phyloP scores from a whole-genome alignment of 257 asterid species.

The Scutellaria galericulata region DNA sequence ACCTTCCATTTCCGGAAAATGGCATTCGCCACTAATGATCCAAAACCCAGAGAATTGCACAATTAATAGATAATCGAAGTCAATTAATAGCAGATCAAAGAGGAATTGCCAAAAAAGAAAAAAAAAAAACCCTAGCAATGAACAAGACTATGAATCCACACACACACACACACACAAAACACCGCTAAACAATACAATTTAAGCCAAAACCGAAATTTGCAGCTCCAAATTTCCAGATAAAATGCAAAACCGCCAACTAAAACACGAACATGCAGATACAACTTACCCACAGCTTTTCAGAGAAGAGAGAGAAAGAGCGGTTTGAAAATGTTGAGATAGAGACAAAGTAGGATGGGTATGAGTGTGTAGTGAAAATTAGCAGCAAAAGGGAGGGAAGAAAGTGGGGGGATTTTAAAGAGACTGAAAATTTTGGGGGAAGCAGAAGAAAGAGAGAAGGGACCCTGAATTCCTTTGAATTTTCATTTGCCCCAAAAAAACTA shows the following conservation, averaged over 20 bases:
- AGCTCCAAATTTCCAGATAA: constrained; percentile 6
- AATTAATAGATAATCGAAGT: not conserved
- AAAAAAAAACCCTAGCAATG: constrained; percentile 36
- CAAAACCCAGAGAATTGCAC: constrained; percentile 4
- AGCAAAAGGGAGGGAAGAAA: constrained; percentile 42
- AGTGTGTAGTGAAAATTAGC: not conserved
- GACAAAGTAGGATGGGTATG: not conserved
- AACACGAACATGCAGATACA: constrained; percentile 25
- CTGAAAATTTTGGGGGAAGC: constrained; percentile 33
- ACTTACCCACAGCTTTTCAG: constrained; percentile 22
- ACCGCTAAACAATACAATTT: not conserved
- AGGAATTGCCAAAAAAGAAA: constrained; percentile 12
- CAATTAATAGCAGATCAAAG: not conserved
- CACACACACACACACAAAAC: constrained; percentile 3
- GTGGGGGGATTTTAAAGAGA: constrained; percentile 45
- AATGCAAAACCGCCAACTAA: not conserved
- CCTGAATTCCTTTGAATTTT: constrained; percentile 49
- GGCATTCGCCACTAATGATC: not conserved
- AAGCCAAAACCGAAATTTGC: constrained; percentile 7
- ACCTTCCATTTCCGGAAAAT: not conserved
- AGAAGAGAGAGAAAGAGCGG: constrained; percentile 17
- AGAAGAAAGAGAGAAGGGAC: constrained; percentile 37
- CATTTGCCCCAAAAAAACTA: constrained; percentile 39
- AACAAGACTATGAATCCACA: constrained; percentile 4
- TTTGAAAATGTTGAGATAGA: constrained; percentile 15